These are phyloP conservation scores for Pseudoturritis turrita DNA, from an alignment of 345 rosid species.

Conservation along the genomic window DNA sequence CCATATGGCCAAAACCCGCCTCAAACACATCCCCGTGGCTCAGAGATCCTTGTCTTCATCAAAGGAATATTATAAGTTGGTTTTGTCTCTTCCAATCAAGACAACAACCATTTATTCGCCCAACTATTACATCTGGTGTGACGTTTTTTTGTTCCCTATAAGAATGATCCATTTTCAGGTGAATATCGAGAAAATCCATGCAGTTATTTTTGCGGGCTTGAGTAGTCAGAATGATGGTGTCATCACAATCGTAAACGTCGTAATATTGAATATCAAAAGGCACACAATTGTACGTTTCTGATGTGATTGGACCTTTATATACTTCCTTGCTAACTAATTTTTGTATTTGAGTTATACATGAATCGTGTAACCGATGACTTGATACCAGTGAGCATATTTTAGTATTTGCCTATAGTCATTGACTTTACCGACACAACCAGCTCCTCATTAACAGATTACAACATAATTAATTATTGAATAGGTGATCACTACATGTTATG, in stretches of 20 bases:
- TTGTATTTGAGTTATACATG: too few relatives aligned
- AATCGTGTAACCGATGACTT: too few relatives aligned
- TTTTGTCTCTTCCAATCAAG: slow-evolving; percentile 37
- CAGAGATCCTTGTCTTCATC: slow-evolving; percentile 31
- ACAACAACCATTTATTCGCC: slow-evolving; percentile 29
- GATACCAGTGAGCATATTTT: too few relatives aligned
- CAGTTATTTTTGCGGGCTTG: slow-evolving; percentile 27
- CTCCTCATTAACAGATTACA: too few relatives aligned
- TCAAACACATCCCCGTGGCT: slow-evolving; percentile 44
- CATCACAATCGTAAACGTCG: slow-evolving; percentile 28
- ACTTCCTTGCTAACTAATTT: too few relatives aligned
- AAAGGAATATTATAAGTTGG: slow-evolving; percentile 38
- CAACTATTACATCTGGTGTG: slow-evolving; percentile 22
- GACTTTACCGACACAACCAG: too few relatives aligned
- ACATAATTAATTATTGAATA: too few relatives aligned
- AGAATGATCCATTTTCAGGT: slow-evolving; percentile 28
- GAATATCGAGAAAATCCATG: slow-evolving; percentile 9
- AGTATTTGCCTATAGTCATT: too few relatives aligned
- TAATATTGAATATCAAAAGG: too few relatives aligned
- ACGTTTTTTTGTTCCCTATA: slow-evolving; percentile 37
- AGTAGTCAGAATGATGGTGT: slow-evolving; percentile 34
- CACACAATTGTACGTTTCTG: too few relatives aligned
- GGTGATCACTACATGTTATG: too few relatives aligned
- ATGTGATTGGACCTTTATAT: too few relatives aligned
- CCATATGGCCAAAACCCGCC: slow-evolving; percentile 39